Evolutionary conservation across 495 filamentous ascomycete genomes (phyloP), one percentile per base, ranked within the genome.

Genomic region (Letharia lupina): DNA sequence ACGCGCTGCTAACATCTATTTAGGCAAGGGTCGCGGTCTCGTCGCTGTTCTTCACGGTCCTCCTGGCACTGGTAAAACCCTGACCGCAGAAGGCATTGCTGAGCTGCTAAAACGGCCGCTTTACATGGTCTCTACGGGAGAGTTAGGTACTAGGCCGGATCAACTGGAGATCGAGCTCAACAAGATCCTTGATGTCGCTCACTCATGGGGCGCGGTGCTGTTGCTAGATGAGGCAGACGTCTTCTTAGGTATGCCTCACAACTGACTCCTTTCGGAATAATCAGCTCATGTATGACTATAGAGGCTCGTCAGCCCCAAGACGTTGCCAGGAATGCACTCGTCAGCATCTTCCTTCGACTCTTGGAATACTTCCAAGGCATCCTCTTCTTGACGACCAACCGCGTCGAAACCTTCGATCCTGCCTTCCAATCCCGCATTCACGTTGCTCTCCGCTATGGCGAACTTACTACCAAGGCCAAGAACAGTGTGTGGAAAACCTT

Each of bases 401-500:
- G 87, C 8, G 88, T 90, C 23, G 87, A 91, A 75, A 86, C 78
- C 39, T 89, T 90, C 61, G 85, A 89, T 71, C 84, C 86, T 62
- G 86, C 85, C 39, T 87, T 87, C 75, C 84, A 87, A 69, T 82
- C 77, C 47, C 83, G 85, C 23, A 88, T 96, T 67, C 86, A 89
- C 72, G 80, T 87, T 42, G 90, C 90, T 0, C 78, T 97, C 37
- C 81, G 89, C 9, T 96, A 96, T 75, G 89, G 86, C 57, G 89
- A 91, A 66, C 81, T 96, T 41, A 86, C 84, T 7, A 72, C 79
- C 33, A 87, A 88, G 69, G 92, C 92, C 33, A 90, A 89, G 79
- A 87, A 86, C 66, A 85, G 83, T 63, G 88, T 97, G 45, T 96
- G 93, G 89, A 90, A 87, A 79, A 86, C 90, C 77, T 95, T 96